Percentiles rank a stretch among this genome's conserved stretches.
Evolutionary conservation across 768 basidiomycete genomes (phyloP).

Genomic region (Filobasidium wieringae): DNA sequence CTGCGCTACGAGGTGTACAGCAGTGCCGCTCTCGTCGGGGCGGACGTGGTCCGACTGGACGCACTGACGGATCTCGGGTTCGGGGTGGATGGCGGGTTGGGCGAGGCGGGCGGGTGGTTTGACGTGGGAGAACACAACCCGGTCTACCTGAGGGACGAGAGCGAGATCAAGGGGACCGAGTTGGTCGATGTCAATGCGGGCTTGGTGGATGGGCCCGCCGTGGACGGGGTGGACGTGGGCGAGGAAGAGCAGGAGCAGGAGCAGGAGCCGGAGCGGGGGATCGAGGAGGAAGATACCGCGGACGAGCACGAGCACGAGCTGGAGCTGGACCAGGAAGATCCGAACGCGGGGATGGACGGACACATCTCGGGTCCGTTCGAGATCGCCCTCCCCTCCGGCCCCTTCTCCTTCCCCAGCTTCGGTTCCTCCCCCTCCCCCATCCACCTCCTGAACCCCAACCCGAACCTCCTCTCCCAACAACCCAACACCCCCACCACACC

Average conservation of each 20-base stretch:
- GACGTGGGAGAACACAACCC: constrained; percentile 46
- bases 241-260: constrained; percentile 4
- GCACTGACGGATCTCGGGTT: constrained; percentile 63
- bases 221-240: not conserved
- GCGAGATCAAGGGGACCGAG: constrained; percentile 2
- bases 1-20: too few relatives aligned
- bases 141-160: constrained; percentile 44
- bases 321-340: not conserved
- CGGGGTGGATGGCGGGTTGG: constrained; percentile 53
- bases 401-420: constrained; percentile 24
- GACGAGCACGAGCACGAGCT: constrained; percentile 17
- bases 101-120: constrained; percentile 40
- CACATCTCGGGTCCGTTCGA: constrained; percentile 3
- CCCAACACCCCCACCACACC: too few relatives aligned
- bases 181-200: not conserved
- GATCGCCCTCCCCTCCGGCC: constrained; percentile 5
- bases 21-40: constrained; percentile 57
- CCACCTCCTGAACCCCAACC: not conserved
- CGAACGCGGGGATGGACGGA: not conserved
- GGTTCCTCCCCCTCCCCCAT: too few relatives aligned
- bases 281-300: constrained; percentile 40
- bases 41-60: constrained; percentile 77
- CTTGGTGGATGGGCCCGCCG: not conserved
- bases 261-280: constrained; percentile 17
- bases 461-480: not conserved